Conservation (phyloP, 768 basidiomycete species). For the Leccinellum rugosiceps region DNA sequence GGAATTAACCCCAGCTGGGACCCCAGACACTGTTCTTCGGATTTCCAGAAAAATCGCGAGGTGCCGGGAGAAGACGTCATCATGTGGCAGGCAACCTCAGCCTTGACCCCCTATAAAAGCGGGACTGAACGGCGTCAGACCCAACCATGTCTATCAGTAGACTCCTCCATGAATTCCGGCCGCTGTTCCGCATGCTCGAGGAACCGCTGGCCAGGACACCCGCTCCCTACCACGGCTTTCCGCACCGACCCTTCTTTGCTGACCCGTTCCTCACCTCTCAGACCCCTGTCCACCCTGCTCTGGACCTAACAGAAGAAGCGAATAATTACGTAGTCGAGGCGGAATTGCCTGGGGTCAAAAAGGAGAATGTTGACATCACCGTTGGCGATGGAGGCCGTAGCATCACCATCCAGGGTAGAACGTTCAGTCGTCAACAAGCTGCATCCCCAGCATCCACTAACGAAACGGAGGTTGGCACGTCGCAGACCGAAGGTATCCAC, state of each 20-base stretch:
- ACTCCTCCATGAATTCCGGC: slow-evolving; percentile 67
- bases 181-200: slow-evolving; percentile 73
- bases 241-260: slow-evolving; percentile 40
- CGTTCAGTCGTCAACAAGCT: slow-evolving; percentile 28
- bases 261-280: slow-evolving; percentile 47
- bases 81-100: too few species aligned
- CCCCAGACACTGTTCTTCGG: slow-evolving; percentile 11
- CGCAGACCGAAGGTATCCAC: slow-evolving; percentile 30
- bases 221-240: slow-evolving; percentile 20
- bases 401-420: slow-evolving; percentile 69
- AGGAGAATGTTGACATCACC: slow-evolving; percentile 69
- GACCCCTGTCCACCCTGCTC: slow-evolving; percentile 44
- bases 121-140: background rate
- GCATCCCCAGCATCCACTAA: slow-evolving; percentile 20
- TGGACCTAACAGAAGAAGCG: slow-evolving; percentile 67
- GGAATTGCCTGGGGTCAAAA: slow-evolving; percentile 75
- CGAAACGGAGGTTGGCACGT: slow-evolving; percentile 1
- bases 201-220: slow-evolving; percentile 53
- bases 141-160: slow-evolving; percentile 62
- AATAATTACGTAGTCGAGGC: slow-evolving; percentile 68
- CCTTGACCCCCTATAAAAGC: slow-evolving; percentile 11
- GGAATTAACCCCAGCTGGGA: slow-evolving; percentile 3
- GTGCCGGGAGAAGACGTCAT: slow-evolving; percentile 17
- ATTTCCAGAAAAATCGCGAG: slow-evolving; percentile 19
- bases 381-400: slow-evolving; percentile 69